Base-by-base conservation (phyloP, 176 grass and related monocot species). In the Triticum turgidum region DNA sequence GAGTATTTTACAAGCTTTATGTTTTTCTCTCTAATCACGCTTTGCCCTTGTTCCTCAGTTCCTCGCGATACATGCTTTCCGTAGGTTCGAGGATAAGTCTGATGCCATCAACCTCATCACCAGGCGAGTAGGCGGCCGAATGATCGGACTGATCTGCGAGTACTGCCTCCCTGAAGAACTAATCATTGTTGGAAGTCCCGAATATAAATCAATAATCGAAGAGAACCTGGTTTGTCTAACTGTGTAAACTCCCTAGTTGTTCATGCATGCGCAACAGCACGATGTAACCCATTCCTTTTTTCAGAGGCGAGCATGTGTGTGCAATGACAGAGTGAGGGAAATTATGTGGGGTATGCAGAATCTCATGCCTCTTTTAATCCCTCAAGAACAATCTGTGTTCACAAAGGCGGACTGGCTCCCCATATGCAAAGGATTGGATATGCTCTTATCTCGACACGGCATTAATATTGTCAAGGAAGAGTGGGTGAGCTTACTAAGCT, bases 401-500 rank as follows among this genome's bases (percentile, higher is more conserved):
- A 10, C 75, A 6, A 77, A 58, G 75, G 49, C 32, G 17, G 75
- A 77, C 27, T 4, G 9, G 29, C 30, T 77, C 15, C 49, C 75
- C 17, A 33, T 59, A 30, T 58, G 75, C 51, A 77, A 77, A 77
- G 75, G 75, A 32, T 58, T 77, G n/a, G 47, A 35, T 7, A 77
- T 58, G 51, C 13, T 77, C 49, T 32, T 58, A 54, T 17, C 18
- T 32, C 51, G 49, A 58, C 1, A 77, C 21, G 30, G 10, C 18
- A 33, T 77, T 35, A 51, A 33, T 77, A 51, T n/a, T 58, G 27
- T 77, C 75, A 32, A 58, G 17, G 29, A 29, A 77, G 51, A 77
- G 51, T 11, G 34, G 75, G 75, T 77, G 27, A 33, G 49, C 30
- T 58, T 59, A 52, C 17, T 32, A 52, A 52, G 35, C 22, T 52